Percentiles rank a stretch among this genome's conserved stretches.
Conservation (phyloP, 352 stramenopile genomes). For the Phytophthora pluvialis region DNA sequence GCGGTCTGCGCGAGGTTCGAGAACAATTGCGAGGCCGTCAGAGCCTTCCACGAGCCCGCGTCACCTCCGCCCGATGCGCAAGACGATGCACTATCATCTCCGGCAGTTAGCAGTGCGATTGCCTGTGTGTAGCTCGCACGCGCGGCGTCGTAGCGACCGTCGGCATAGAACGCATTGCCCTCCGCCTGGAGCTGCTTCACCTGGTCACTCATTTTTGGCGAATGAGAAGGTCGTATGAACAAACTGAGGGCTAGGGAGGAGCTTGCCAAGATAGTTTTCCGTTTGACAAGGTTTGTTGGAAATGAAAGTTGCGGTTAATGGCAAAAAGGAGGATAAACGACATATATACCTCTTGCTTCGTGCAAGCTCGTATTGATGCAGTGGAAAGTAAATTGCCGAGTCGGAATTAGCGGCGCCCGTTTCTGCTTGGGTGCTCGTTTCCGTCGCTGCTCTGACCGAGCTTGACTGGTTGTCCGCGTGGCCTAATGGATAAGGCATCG, state of each 20-base stretch:
- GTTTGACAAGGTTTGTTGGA: not conserved
- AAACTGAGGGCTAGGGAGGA: slow-evolving; percentile 5
- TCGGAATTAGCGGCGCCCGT: slow-evolving; percentile 1
- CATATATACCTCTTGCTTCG: too few species aligned
- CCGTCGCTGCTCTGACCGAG: slow-evolving; percentile 5
- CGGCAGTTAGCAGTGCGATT: slow-evolving; percentile 35
- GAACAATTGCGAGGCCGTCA: slow-evolving; percentile 48
- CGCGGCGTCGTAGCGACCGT: slow-evolving; percentile 66
- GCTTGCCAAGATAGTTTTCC: slow-evolving; percentile 19
- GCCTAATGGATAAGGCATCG: slow-evolving; percentile 35
- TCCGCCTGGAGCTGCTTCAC: slow-evolving; percentile 47
- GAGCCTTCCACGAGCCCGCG: slow-evolving; percentile 20
- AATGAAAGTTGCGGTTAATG: too few species aligned
- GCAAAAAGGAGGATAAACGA: too few species aligned
- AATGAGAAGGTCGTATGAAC: slow-evolving; percentile 5
- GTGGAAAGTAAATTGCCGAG: not conserved
- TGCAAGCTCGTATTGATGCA: too few species aligned
- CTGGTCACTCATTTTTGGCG: slow-evolving; percentile 26
- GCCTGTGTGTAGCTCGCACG: slow-evolving; percentile 56
- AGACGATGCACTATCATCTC: slow-evolving; percentile 9
- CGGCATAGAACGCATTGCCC: slow-evolving; percentile 60
- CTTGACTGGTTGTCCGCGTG: slow-evolving; percentile 17
- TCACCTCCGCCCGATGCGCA: not conserved
- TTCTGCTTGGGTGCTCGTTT: slow-evolving; percentile 17
- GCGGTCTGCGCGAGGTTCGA: slow-evolving; percentile 75